Percentiles rank a stretch among this genome's conserved stretches.
phyloP scores from a whole-genome alignment of 2,329 filamentous ascomycete genomes.

The Ustulina deusta region DNA sequence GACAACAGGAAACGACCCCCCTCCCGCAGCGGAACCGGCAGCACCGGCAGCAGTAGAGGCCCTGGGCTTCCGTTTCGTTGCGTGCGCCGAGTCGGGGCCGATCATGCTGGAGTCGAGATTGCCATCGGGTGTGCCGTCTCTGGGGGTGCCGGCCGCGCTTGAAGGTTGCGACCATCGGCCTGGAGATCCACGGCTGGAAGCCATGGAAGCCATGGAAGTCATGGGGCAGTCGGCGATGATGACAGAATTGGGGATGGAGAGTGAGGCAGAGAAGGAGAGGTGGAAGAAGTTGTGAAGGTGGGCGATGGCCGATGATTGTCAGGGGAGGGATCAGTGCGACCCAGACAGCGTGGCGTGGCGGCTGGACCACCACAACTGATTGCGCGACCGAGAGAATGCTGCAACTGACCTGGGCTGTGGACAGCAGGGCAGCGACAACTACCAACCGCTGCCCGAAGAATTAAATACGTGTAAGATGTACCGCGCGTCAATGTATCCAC shows the following conservation, averaged over 20 bases:
- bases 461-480: not conserved
- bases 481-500: conserved; percentile 13
- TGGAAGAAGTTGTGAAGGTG: not conserved
- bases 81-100: conserved; percentile 43
- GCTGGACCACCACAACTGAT: not conserved
- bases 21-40: conserved; percentile 32
- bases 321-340: not conserved
- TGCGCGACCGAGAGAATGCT: not conserved
- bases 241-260: conserved; percentile 7
- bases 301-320: conserved; percentile 4
- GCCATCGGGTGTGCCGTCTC: conserved; percentile 41
- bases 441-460: not conserved
- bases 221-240: conserved; percentile 22
- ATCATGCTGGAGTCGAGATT: conserved; percentile 47
- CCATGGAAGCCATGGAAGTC: conserved; percentile 41
- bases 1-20: conserved; percentile 49
- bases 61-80: conserved; percentile 47
- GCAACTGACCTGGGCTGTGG: not conserved
- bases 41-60: conserved; percentile 37
- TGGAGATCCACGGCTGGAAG: conserved; percentile 47
- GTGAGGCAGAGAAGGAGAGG: not conserved
- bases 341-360: conserved; percentile 3
- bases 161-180: conserved; percentile 47
- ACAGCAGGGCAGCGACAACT: not conserved
- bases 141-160: conserved; percentile 40